These are phyloP conservation scores for Neurospora sp. DNA, from an alignment of 495 filamentous ascomycete species.

Conservation along the genomic window DNA sequence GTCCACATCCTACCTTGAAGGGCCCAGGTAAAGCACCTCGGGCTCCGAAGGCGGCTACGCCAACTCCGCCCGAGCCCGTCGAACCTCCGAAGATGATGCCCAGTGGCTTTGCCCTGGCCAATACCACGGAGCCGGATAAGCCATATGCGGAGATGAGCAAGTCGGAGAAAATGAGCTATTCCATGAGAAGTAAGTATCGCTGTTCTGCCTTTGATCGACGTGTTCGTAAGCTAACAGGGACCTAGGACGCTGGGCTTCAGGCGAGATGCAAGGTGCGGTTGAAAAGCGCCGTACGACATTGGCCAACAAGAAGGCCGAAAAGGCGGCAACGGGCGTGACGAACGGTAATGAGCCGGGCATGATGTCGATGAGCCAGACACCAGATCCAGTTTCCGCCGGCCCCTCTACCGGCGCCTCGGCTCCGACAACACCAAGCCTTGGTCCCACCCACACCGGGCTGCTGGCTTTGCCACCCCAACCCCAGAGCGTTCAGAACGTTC, in stretches of 20 bases:
- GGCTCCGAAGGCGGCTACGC: slow-evolving; percentile 4
- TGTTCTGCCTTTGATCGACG: not conserved
- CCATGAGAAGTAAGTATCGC: slow-evolving; percentile 36
- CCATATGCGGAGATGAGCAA: slow-evolving; percentile 42
- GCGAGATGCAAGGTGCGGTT: slow-evolving; percentile 39
- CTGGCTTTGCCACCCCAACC: slow-evolving; percentile 7
- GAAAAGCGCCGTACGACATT: slow-evolving; percentile 40
- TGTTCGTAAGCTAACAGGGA: slow-evolving; percentile 11
- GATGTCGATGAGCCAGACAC: slow-evolving; percentile 2
- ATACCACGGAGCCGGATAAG: slow-evolving; percentile 22
- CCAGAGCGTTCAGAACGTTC: not conserved
- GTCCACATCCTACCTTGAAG: slow-evolving; percentile 9
- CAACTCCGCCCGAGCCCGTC: not conserved
- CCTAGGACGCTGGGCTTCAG: slow-evolving; percentile 39
- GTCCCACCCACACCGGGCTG: slow-evolving; percentile 1
- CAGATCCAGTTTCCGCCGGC: slow-evolving; percentile 10
- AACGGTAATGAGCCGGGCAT: not conserved
- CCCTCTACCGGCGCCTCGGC: slow-evolving; percentile 10
- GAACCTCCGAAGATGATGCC: not conserved
- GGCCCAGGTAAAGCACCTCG: slow-evolving; percentile 7
- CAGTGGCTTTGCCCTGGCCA: slow-evolving; percentile 4
- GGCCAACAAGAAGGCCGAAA: slow-evolving; percentile 37
- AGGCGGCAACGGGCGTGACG: slow-evolving; percentile 5
- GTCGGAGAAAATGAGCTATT: slow-evolving; percentile 42
- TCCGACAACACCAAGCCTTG: slow-evolving; percentile 9